Base-by-base conservation (phyloP, 2,329 filamentous ascomycete species). In the Pseudopyrenochaeta lycopersici region DNA sequence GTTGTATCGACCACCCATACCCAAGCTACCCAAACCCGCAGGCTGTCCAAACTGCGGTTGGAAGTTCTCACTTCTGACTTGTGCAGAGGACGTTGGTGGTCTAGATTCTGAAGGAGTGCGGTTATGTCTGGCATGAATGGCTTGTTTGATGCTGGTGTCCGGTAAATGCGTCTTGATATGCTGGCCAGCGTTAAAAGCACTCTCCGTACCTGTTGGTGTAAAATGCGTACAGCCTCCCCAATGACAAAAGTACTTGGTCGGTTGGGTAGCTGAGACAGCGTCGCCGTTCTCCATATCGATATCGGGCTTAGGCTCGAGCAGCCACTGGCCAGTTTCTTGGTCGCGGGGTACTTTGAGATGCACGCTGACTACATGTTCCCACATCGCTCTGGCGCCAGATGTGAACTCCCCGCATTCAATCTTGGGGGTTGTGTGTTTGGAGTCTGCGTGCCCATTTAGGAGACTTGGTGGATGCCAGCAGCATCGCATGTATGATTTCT, bases 121-220 rank as follows among this genome's bases (percentile, higher is more conserved):
- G 68, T 79, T 85, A 83, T 64, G 74, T 51, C 73, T 75, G 64
- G 73, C 69, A 68, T 79, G 60, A 54, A 77, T 63, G 53, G 74
- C 61, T 27, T 76, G 71, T 56, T 73, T 72, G 20, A 68, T 58
- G 17, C 71, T 69, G 18, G 70, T 74, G 52, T 82, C 79, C 4
- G 85, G 84, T 49, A 89, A 77, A 74, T 92, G 90, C 0, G 86
- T 90, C 67, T 88, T 88, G 74, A 91, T 78, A 72, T 92, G 90
- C 42, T 82, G 79, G 23, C 84, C 83, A 53, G 88, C 82, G 42
- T 84, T 80, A 35, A 70, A 74, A n/a, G 72, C 71, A 15, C 70
- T 73, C 9, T 64, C 72, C 49, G 60, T 73, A 46, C 63, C 76
- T 9, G 62, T 31, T 15, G 68, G 54, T 11, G 75, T 64, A 62